A percentile compares a stretch with the other conserved stretches of the same genome.
phyloP scores from a whole-genome alignment of 75 land plant species.

The Azolla pinnata region DNA sequence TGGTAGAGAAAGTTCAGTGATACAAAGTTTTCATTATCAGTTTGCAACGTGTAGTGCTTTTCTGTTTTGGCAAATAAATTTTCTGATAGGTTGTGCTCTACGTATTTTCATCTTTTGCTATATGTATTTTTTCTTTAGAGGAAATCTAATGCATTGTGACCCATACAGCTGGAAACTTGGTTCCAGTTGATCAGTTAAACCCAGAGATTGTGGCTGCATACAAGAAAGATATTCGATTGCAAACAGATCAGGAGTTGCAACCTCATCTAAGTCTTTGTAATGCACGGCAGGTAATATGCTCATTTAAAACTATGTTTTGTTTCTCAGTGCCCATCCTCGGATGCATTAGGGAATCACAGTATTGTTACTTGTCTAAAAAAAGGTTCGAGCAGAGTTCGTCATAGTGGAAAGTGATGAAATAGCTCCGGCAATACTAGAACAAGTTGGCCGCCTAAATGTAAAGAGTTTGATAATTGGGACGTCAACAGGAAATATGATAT shows the following conservation, averaged over 20 bases:
- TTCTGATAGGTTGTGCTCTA: too few species aligned
- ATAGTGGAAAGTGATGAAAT: neutral
- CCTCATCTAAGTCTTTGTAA: neutral
- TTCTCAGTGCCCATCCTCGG: too few species aligned
- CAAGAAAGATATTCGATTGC: neutral
- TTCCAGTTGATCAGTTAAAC: neutral
- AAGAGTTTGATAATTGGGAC: neutral
- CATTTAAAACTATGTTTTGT: too few species aligned
- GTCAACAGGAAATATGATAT: neutral
- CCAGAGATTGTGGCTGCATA: conserved; percentile 1
- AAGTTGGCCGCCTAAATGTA: neutral
- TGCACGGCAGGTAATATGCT: neutral
- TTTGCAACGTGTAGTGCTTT: too few species aligned
- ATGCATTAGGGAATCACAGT: too few species aligned
- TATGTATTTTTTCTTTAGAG: too few species aligned
- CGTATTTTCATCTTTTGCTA: too few species aligned
- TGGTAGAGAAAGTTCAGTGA: too few species aligned
- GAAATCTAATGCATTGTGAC: too few species aligned
- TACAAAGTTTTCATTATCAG: too few species aligned
- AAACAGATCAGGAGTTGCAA: neutral
- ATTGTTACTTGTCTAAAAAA: neutral
- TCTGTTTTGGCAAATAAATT: too few species aligned
- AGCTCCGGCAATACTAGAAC: neutral
- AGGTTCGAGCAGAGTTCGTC: neutral
- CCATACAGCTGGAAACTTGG: neutral